These are phyloP conservation scores for Citrus sinensis DNA, from an alignment of 345 rosid genomes.

Conservation along the genomic window DNA sequence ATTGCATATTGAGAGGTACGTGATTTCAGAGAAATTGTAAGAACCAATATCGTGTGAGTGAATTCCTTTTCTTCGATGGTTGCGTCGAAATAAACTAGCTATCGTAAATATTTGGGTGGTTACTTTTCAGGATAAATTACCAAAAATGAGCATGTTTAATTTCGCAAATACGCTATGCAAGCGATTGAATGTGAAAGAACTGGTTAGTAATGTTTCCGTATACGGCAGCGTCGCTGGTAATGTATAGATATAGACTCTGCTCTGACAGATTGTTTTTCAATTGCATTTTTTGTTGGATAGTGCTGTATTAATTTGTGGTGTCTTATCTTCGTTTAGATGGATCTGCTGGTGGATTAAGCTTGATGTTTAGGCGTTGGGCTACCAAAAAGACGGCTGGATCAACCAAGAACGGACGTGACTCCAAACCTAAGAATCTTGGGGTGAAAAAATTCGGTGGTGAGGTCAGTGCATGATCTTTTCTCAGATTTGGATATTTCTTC, in stretches of 20 bases:
- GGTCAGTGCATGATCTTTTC: conserved; percentile 30
- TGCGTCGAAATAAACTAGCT: background rate
- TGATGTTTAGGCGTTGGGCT: conserved; percentile 84
- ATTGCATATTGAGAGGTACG: background rate
- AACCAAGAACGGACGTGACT: conserved; percentile 85
- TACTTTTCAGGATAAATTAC: background rate
- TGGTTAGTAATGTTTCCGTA: conserved; percentile 40
- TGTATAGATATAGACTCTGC: background rate
- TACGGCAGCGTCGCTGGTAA: conserved; percentile 42
- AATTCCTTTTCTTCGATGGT: background rate
- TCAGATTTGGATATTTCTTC: background rate
- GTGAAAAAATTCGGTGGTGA: conserved; percentile 95
- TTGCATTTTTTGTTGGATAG: background rate
- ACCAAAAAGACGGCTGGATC: conserved; percentile 83
- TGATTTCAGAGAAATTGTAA: background rate
- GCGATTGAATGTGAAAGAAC: conserved; percentile 42
- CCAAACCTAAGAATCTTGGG: conserved; percentile 85
- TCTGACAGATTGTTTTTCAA: background rate
- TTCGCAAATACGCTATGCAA: conserved; percentile 34
- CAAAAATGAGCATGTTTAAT: conserved; percentile 21
- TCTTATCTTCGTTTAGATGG: conserved; percentile 33
- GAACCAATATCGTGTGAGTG: background rate
- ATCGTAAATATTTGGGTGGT: background rate
- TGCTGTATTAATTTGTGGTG: background rate
- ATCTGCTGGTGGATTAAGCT: conserved; percentile 56